These are phyloP conservation scores for Loxodes magnus DNA, from an alignment of 73 alveolate genomes.

Conservation along the genomic window DNA sequence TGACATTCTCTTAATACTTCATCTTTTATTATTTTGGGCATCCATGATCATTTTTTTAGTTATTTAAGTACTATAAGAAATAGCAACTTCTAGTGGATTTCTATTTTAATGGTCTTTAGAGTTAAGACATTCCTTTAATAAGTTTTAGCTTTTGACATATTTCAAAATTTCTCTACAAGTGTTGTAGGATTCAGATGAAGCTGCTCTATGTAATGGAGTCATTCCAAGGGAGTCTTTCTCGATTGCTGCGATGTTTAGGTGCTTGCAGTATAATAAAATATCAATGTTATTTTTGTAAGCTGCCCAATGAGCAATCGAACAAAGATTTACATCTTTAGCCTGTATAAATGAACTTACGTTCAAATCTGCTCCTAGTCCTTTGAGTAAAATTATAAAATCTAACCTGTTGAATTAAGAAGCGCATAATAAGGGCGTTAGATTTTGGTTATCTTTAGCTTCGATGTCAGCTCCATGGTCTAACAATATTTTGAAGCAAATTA, in stretches of 20 bases:
- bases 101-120: too few species aligned
- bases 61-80: too few species aligned
- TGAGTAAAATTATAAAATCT: neutral
- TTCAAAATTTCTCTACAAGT: too few species aligned
- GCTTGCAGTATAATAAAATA: neutral
- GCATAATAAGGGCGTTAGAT: conserved; percentile 4
- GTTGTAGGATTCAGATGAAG: neutral
- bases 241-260: neutral
- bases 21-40: too few species aligned
- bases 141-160: too few species aligned
- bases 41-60: too few species aligned
- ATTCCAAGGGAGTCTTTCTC: neutral
- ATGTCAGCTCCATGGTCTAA: conserved; percentile 6
- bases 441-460: conserved; percentile 2
- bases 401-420: conserved; percentile 2
- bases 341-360: too few species aligned
- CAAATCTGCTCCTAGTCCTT: neutral
- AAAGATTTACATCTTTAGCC: neutral
- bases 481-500: neutral
- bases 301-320: conserved; percentile 4
- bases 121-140: too few species aligned
- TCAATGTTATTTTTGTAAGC: neutral
- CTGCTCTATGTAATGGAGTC: conserved; percentile 10
- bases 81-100: too few species aligned
- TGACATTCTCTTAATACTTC: too few species aligned